Conservation (phyloP, 148 eudicot genomes). For the Rheum nobile region DNA sequence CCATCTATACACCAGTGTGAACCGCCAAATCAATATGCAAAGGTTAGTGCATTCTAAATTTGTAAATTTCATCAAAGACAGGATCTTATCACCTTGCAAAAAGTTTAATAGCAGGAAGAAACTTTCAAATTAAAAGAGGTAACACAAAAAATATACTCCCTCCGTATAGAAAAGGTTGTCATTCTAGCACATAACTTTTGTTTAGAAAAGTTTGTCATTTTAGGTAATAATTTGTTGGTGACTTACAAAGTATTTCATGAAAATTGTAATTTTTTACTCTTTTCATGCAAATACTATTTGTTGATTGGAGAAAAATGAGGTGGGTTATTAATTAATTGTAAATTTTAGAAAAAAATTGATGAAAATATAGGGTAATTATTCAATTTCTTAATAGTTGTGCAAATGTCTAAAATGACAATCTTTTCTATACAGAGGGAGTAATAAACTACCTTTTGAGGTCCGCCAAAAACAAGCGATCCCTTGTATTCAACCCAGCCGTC, state of each 20-base stretch:
- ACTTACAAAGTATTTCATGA: background rate
- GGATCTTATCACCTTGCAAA: background rate
- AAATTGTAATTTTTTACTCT: background rate
- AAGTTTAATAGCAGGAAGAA: background rate
- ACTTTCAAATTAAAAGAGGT: too few species aligned
- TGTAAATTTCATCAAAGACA: background rate
- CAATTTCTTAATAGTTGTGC: too few species aligned
- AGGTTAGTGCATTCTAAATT: background rate
- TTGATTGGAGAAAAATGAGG: too few species aligned
- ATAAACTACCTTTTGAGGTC: constrained; percentile 48
- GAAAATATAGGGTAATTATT: too few species aligned
- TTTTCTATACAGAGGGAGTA: background rate
- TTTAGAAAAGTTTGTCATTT: too few species aligned
- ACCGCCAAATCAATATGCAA: constrained; percentile 10
- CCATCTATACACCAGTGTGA: constrained; percentile 40
- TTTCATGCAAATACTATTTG: too few species aligned
- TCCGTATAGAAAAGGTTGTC: too few species aligned
- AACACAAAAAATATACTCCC: background rate
- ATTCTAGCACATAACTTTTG: too few species aligned
- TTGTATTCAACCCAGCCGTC: constrained; percentile 96
- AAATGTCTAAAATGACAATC: too few species aligned
- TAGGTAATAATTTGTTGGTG: too few species aligned
- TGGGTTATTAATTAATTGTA: too few species aligned
- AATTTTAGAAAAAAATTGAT: too few species aligned
- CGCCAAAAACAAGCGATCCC: constrained; percentile 52